phyloP scores from a whole-genome alignment of 768 basidiomycete species.

The Amanita muscaria region DNA sequence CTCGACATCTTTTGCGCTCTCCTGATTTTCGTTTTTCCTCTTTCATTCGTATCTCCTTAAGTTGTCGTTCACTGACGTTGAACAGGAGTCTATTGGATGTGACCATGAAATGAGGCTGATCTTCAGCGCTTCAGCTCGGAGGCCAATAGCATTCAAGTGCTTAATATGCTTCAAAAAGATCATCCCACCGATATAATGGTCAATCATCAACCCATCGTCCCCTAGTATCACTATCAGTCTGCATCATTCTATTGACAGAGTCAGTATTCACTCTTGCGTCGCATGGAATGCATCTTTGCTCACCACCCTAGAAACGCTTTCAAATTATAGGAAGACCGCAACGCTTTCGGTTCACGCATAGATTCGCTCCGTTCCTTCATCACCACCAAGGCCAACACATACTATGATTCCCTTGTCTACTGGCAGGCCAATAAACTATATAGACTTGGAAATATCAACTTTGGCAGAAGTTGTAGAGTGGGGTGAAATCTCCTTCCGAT shows the following conservation, averaged over 20 bases:
- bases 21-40: no score
- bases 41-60: no score
- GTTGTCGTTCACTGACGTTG: no score
- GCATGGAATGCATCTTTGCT: neutral
- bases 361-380: conserved; percentile 96
- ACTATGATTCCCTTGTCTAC: conserved; percentile 93
- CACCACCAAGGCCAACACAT: conserved; percentile 93
- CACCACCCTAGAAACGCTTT: neutral
- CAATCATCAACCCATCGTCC: conserved; percentile 67
- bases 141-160: no score
- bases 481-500: conserved; percentile 28
- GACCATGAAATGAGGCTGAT: no score
- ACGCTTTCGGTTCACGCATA: conserved; percentile 84
- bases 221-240: conserved; percentile 60
- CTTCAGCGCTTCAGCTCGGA: no score
- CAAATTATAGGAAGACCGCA: conserved; percentile 51
- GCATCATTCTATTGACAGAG: conserved; percentile 85
- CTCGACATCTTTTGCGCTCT: no score
- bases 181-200: no score
- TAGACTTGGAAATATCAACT: conserved; percentile 87
- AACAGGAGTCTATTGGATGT: no score
- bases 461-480: conserved; percentile 96
- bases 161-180: no score
- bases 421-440: conserved; percentile 97
- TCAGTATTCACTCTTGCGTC: conserved; percentile 31